Percentiles rank a stretch among this genome's conserved stretches.
Conservation (phyloP, 2,329 filamentous ascomycete species). For the Alternaria postmessia region DNA sequence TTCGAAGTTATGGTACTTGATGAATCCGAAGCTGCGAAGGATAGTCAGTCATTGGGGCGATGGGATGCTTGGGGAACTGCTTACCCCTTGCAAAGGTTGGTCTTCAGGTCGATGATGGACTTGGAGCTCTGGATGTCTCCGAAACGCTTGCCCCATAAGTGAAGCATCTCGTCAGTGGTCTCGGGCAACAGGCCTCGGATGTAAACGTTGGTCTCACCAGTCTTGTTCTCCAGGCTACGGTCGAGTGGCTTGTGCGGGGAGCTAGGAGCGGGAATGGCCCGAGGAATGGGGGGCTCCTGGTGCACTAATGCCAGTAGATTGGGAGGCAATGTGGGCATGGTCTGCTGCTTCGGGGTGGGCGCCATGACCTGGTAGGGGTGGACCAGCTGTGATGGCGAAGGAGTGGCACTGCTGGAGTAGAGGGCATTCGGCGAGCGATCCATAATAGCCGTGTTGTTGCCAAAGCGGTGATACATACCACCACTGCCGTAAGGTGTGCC, state of each 20-base stretch:
- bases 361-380: constrained; percentile 55
- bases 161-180: constrained; percentile 89
- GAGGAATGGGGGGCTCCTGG: constrained; percentile 83
- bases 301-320: constrained; percentile 58
- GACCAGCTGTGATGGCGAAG: constrained; percentile 59
- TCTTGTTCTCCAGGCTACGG: constrained; percentile 92
- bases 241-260: constrained; percentile 90
- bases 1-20: constrained; percentile 87
- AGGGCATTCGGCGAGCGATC: constrained; percentile 60
- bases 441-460: constrained; percentile 56
- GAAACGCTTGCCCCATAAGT: constrained; percentile 84
- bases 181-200: constrained; percentile 95
- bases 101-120: constrained; percentile 95
- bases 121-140: constrained; percentile 96
- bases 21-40: constrained; percentile 83
- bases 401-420: constrained; percentile 58
- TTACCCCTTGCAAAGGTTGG: constrained; percentile 95
- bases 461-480: constrained; percentile 53
- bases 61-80: not conserved
- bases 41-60: constrained; percentile 14
- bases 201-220: constrained; percentile 96
- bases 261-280: constrained; percentile 86
- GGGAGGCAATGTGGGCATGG: constrained; percentile 53
- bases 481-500: constrained; percentile 57
- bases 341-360: constrained; percentile 48